Percentiles rank a stretch among this genome's conserved stretches.
These are phyloP conservation scores for Ambispora gerdemannii DNA, from an alignment of 192 early-diverging fungal genomes.

Conservation along the genomic window DNA sequence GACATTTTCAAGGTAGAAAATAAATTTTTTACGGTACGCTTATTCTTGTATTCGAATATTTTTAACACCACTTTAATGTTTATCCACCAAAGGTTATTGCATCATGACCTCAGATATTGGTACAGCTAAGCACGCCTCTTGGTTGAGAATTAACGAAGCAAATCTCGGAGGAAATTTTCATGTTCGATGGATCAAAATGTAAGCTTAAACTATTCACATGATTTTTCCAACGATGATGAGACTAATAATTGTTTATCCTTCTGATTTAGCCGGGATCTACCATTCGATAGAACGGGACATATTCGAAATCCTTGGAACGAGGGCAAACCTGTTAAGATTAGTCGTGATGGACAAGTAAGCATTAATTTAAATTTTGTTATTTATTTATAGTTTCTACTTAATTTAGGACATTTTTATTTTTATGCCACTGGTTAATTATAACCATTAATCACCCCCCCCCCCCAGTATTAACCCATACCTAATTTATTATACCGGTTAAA, in stretches of 20 bases:
- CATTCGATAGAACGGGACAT: conserved; percentile 1
- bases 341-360: conserved; percentile 7
- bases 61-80: not conserved
- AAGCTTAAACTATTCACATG: not conserved
- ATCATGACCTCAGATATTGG: conserved; percentile 3
- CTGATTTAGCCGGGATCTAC: not conserved
- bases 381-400: too few relatives aligned
- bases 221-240: not conserved
- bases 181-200: conserved; percentile 5
- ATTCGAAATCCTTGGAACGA: conserved; percentile 13
- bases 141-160: conserved; percentile 4
- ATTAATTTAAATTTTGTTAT: too few relatives aligned
- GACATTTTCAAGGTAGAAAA: conserved; percentile 1
- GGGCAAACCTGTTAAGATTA: conserved; percentile 4
- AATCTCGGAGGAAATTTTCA: conserved; percentile 5
- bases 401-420: too few relatives aligned
- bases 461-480: too few relatives aligned
- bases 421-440: too few relatives aligned
- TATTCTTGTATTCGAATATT: too few relatives aligned
- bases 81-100: not conserved
- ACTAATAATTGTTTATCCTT: not conserved
- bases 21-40: not conserved
- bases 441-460: too few relatives aligned
- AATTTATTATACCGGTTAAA: too few relatives aligned
- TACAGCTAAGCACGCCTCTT: not conserved